Conservation (phyloP, 129 eudicot species). For the Chrysanthemum seticuspe region DNA sequence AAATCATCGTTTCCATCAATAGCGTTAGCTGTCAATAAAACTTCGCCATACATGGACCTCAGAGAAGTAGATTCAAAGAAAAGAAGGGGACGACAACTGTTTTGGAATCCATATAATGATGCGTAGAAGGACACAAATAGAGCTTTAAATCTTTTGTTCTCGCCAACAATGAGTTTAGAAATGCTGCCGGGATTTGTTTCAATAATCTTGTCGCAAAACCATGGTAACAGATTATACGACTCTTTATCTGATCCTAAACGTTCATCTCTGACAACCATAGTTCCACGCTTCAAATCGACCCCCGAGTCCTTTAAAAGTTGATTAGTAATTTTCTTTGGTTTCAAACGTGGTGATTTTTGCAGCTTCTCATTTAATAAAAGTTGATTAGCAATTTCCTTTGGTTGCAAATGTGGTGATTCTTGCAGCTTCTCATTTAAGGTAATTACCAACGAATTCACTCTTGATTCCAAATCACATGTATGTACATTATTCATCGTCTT, state of each 20-base stretch:
- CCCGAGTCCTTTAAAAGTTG: constrained; percentile 50
- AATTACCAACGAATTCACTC: constrained; percentile 48
- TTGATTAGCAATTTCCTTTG: constrained; percentile 54
- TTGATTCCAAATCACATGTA: constrained; percentile 56
- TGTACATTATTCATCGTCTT: constrained; percentile 53
- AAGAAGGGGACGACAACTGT: constrained; percentile 64
- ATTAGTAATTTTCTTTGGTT: constrained; percentile 58
- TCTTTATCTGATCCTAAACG: constrained; percentile 56
- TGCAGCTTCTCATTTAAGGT: constrained; percentile 60
- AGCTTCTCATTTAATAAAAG: constrained; percentile 61
- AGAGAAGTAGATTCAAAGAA: constrained; percentile 66
- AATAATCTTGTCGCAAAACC: constrained; percentile 54
- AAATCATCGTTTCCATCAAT: constrained; percentile 79
- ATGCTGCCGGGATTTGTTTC: constrained; percentile 71
- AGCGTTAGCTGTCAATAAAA: constrained; percentile 68
- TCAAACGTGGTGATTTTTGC: constrained; percentile 55
- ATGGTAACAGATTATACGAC: constrained; percentile 60
- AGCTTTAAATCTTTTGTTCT: constrained; percentile 53
- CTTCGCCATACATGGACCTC: constrained; percentile 67
- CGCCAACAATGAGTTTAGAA: constrained; percentile 42
- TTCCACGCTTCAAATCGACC: constrained; percentile 39
- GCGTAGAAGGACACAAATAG: constrained; percentile 61
- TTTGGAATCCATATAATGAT: constrained; percentile 50
- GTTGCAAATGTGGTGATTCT: constrained; percentile 56
- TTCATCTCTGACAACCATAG: constrained; percentile 46